Evolutionary conservation across 2,329 filamentous ascomycete genomes (phyloP).

Genomic region (Cladosporium sp.): DNA sequence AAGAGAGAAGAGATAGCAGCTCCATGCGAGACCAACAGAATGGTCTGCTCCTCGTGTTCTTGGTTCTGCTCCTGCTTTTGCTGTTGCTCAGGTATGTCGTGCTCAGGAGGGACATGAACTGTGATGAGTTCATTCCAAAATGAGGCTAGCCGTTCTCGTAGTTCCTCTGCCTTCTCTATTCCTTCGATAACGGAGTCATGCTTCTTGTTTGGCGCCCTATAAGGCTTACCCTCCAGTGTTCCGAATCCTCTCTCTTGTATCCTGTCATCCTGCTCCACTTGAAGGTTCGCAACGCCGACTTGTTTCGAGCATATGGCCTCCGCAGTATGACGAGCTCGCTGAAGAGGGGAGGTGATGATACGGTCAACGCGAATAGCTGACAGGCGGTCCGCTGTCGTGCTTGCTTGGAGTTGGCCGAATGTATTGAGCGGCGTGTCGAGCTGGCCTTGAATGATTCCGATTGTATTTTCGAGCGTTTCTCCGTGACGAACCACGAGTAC

Average conservation of each 20-base stretch:
- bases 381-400: neutral
- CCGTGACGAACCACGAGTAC: neutral
- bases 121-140: slow-evolving; percentile 7
- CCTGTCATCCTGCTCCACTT: slow-evolving; percentile 5
- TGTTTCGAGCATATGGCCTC: neutral
- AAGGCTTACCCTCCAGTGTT: neutral
- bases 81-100: neutral
- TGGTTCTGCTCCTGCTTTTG: neutral
- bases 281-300: neutral
- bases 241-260: slow-evolving; percentile 1
- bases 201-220: neutral
- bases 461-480: neutral
- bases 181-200: neutral
- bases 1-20: slow-evolving; percentile 1
- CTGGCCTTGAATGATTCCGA: slow-evolving; percentile 2
- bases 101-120: neutral
- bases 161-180: neutral
- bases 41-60: neutral
- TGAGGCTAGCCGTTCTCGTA: neutral
- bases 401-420: slow-evolving; percentile 2
- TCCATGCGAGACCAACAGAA: neutral
- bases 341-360: slow-evolving; percentile 1
- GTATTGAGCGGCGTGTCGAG: slow-evolving; percentile 5
- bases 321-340: slow-evolving; percentile 1
- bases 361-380: neutral